Conservation (phyloP, 2,329 filamentous ascomycete genomes). For the Microdochium bolleyi region DNA sequence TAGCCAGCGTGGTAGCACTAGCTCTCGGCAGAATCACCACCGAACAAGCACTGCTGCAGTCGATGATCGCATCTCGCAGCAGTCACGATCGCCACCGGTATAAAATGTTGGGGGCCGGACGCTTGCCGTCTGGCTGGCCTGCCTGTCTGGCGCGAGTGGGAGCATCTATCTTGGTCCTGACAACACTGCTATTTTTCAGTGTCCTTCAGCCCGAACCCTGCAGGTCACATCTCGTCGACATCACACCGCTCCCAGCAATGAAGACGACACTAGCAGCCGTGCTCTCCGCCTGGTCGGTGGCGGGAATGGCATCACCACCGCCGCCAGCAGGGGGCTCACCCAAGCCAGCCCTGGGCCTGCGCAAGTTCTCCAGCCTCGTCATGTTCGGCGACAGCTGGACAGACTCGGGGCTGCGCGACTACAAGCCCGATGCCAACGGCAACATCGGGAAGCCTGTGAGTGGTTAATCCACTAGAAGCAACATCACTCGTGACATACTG, state of each 20-base stretch:
- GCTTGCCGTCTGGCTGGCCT: too few species aligned
- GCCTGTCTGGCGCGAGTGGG: too few species aligned
- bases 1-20: background rate
- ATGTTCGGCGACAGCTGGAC: constrained; percentile 4
- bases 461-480: background rate
- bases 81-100: too few species aligned
- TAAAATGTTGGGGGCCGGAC: too few species aligned
- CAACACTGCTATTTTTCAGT: too few species aligned
- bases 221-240: background rate
- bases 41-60: too few species aligned
- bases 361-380: constrained; percentile 1
- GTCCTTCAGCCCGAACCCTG: background rate
- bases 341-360: background rate
- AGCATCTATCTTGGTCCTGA: too few species aligned
- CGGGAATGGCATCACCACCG: background rate
- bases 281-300: background rate
- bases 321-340: background rate
- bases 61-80: too few species aligned
- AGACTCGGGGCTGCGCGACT: constrained; percentile 1
- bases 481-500: background rate
- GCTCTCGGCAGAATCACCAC: too few species aligned
- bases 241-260: background rate
- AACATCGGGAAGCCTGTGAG: constrained; percentile 1
- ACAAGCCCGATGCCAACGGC: constrained; percentile 1
- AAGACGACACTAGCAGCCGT: background rate